Conservation (phyloP, 176 grass and related monocot species). For the Neostapfia colusana region DNA sequence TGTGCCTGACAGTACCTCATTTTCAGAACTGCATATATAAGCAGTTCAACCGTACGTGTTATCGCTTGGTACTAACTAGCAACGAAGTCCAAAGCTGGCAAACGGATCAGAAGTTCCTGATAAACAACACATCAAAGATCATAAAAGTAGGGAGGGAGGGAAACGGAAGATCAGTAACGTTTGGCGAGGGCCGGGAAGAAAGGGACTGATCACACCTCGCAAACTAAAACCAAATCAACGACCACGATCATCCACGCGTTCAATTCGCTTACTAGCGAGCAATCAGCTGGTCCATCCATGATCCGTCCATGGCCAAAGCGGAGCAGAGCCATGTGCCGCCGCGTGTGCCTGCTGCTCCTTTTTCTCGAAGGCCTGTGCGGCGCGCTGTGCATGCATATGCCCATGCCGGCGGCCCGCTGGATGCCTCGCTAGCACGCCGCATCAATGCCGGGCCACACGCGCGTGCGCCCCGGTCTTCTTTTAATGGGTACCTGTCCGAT, state of each 20-base stretch:
- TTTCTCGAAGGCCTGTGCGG: background rate
- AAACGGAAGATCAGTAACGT: background rate
- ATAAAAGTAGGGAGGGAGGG: background rate
- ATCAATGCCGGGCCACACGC: conserved; percentile 11
- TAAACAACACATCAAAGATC: conserved; percentile 11
- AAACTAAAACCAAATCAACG: background rate
- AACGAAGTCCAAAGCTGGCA: no score
- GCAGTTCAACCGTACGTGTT: no score
- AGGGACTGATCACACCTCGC: conserved; percentile 12
- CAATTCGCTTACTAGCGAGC: background rate
- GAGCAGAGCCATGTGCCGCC: conserved; percentile 34
- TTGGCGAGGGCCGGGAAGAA: background rate
- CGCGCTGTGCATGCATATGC: conserved; percentile 37
- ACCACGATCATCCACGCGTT: no score
- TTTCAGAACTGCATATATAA: background rate
- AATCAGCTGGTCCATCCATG: conserved; percentile 18
- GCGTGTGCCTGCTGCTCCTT: conserved; percentile 26
- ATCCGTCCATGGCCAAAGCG: conserved; percentile 8
- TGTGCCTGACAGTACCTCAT: background rate
- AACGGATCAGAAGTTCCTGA: background rate
- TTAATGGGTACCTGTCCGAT: background rate
- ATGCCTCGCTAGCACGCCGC: background rate
- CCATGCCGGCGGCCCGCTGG: conserved; percentile 15
- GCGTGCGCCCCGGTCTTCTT: conserved; percentile 29
- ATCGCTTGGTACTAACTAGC: no score